These are phyloP conservation scores for Nicotiana paniculata DNA, from an alignment of 257 asterid species.

Conservation along the genomic window DNA sequence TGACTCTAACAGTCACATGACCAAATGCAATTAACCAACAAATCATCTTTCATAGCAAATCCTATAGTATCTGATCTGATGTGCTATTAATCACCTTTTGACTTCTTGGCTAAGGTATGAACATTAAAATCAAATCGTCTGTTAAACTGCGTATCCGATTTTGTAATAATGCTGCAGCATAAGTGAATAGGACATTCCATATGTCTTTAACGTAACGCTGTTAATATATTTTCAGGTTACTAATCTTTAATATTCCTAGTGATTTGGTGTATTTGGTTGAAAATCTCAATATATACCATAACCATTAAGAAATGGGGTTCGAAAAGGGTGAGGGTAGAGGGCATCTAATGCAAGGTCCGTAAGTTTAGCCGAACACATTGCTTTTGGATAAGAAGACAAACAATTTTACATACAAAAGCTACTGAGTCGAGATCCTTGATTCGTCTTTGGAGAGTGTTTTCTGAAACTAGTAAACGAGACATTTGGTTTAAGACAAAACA, in stretches of 20 bases:
- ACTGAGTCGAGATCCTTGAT: too few species aligned
- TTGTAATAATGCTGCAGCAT: background rate
- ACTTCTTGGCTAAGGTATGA: background rate
- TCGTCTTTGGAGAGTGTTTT: too few species aligned
- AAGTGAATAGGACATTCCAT: background rate
- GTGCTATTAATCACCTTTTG: constrained; percentile 14
- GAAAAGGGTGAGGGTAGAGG: too few species aligned
- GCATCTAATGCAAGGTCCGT: too few species aligned
- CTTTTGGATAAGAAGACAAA: too few species aligned
- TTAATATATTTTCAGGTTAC: background rate
- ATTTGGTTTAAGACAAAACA: too few species aligned
- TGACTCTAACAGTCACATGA: background rate
- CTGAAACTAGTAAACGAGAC: too few species aligned
- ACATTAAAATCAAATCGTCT: constrained; percentile 9
- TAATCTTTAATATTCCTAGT: background rate
- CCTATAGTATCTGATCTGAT: background rate
- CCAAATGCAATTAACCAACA: constrained; percentile 15
- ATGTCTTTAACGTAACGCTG: background rate
- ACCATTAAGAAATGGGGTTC: too few species aligned
- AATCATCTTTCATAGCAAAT: constrained; percentile 6
- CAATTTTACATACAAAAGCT: too few species aligned
- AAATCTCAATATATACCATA: background rate
- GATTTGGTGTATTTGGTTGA: background rate
- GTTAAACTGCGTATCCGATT: background rate
- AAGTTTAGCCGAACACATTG: too few species aligned